Base-by-base conservation (phyloP, 1,139 yeast species). In the Arxiozyma telluris region DNA sequence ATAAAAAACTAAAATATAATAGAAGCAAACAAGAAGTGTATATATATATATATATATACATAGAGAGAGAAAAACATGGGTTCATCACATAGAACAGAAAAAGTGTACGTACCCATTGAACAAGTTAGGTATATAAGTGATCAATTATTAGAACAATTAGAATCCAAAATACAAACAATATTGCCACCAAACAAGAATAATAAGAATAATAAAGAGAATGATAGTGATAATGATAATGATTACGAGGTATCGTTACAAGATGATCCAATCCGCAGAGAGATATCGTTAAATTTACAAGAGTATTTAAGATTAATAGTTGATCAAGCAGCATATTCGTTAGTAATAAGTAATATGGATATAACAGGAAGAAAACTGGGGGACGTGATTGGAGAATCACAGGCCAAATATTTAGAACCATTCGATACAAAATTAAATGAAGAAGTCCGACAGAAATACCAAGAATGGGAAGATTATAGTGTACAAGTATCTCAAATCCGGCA, bases 381-480 rank as follows among this genome's bases (percentile, higher is more conserved):
- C 21, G 49, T 60, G 51, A 56, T 59, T 34, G 57, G 50, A 52
- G 61, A 55, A 27, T 58, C 63, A 23, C 63, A 59, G 44, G 59
- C 60, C 34, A 55, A 59, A 52, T 76, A 73, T 57, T 75, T 79
- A 18, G 89, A 82, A 62, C 86, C 87, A 0, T 83, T 83, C 66
- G 87, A 84, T 64, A 69, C 78, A 47, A 79, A 76, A 12, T 65
- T 83, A 55, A 82, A 83, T 63, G 79, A 78, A 54, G 66, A 73
- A 53, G 75, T 84, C 41, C 71, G 88, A 50, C 73, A 74, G 50
- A 63, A 79, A 44, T 76, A 83, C 57, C 75, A 75, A 51, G 74
- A 75, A 49, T 81, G 84, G 55, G 90, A 84, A 58, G 76, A 74
- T 49, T 80, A 79, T 57, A 79, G 86, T 0, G 75, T 79, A 1